Base-by-base conservation (phyloP, 1,284 basidiomycete species). In the Ustilago esculenta region DNA sequence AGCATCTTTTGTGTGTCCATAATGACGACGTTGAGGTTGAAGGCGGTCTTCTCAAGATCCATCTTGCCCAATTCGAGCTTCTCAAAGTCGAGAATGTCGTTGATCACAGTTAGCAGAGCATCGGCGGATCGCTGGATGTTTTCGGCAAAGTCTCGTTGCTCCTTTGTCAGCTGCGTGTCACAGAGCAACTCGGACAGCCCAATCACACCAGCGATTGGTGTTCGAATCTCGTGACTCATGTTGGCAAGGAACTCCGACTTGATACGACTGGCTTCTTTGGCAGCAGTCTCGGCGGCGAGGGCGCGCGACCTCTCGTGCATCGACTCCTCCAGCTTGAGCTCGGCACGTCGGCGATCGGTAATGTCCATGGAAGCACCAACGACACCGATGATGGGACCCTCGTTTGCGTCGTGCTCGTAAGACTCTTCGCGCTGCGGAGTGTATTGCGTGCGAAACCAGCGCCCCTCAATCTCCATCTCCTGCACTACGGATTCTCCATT, bases 251-350 rank as follows among this genome's bases (percentile, higher is more conserved):
- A 65, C 74, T 82, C 53, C 69, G 84, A 72, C 81, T 84, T 83
- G 83, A 86, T 79, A 83, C 84, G 63, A 84, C 84, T 79, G 82
- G 85, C 83, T 83, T 85, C 85, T 84, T 85, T 63, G 77, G 82
- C 82, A 2, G 81, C 81, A 0, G 75, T 77, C 53, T 83, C 82
- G 15, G 79, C 76, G 3, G 81, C 82, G 17, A 79, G 72, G 1
- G 82, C 75, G 8, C 73, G 60, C 14, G 76, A 72, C 29, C 76
- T 70, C 71, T 83, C 81, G 44, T 81, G 71, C 53, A 78, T 68
- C 21, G 74, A 75, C 42, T 81, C 64, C 37, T 76, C 72, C 25
- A 83, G 71, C 36, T 72, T 75, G 9, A 55, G 59, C 56, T 83
- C 78, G 2, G 81, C 77, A 15, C 66, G 65, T 39, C 77, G 75